Evolutionary conservation across 2,329 filamentous ascomycete species (phyloP).

Genomic region (Chaetothyriales sp.): DNA sequence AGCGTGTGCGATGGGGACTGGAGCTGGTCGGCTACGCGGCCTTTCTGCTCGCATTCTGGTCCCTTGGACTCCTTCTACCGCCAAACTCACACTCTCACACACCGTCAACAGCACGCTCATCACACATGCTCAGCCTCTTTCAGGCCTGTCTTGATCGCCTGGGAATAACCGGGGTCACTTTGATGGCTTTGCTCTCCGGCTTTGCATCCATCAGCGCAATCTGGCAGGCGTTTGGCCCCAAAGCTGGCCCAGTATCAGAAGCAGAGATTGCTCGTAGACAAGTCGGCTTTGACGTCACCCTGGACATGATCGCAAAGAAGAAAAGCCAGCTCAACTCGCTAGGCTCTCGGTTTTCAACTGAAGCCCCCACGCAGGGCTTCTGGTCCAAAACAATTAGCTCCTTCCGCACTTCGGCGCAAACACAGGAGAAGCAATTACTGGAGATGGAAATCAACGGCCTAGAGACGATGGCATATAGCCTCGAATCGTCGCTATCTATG

Average conservation of each 20-base stretch:
- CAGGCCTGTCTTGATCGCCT: constrained; percentile 49
- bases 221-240: constrained; percentile 66
- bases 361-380: constrained; percentile 40
- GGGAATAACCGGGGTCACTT: constrained; percentile 67
- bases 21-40: constrained; percentile 46
- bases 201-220: constrained; percentile 79
- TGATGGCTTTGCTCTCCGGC: constrained; percentile 78
- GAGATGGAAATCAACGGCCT: constrained; percentile 65
- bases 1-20: constrained; percentile 47
- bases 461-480: constrained; percentile 60
- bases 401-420: constrained; percentile 42
- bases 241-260: constrained; percentile 51
- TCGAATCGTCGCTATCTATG: constrained; percentile 49
- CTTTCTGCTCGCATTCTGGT: constrained; percentile 68
- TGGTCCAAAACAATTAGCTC: constrained; percentile 60
- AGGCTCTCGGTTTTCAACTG: constrained; percentile 35
- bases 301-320: constrained; percentile 64
- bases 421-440: constrained; percentile 39
- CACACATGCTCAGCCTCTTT: constrained; percentile 29
- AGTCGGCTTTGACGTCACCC: constrained; percentile 60
- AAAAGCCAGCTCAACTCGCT: constrained; percentile 43
- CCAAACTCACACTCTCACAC: constrained; percentile 35
- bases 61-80: constrained; percentile 50
- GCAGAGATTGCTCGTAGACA: constrained; percentile 62
- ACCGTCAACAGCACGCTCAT: constrained; percentile 25